Conservation (phyloP, 257 asterid species). For the Primulina huaijiensis region DNA sequence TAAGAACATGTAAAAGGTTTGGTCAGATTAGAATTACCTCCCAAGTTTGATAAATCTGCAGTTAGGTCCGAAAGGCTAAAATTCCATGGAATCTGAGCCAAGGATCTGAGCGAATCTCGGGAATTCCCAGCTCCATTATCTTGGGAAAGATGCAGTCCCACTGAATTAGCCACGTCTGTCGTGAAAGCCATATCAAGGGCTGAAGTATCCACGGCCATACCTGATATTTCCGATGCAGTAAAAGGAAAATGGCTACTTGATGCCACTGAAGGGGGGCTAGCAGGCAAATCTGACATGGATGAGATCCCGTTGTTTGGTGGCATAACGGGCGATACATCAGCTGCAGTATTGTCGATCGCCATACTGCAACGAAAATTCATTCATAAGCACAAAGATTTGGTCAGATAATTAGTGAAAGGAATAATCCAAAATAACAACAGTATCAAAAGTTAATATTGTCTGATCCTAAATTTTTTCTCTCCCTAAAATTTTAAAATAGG, state of each 20-base stretch:
- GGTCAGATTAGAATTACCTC: conserved; percentile 32
- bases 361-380: conserved; percentile 41
- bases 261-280: conserved; percentile 87
- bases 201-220: conserved; percentile 79
- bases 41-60: conserved; percentile 82
- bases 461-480: neutral
- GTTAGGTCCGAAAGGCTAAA: conserved; percentile 87
- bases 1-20: neutral
- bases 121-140: conserved; percentile 84
- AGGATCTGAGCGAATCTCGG: conserved; percentile 73
- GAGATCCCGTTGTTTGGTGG: conserved; percentile 70
- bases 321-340: conserved; percentile 54
- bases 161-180: conserved; percentile 73
- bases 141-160: conserved; percentile 69
- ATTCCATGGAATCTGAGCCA: conserved; percentile 89
- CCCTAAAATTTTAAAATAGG: too few species aligned
- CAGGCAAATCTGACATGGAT: conserved; percentile 74
- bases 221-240: conserved; percentile 76
- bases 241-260: conserved; percentile 93
- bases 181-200: conserved; percentile 82
- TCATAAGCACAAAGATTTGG: neutral
- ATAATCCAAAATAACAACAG: neutral
- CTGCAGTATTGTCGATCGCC: conserved; percentile 53
- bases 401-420: neutral
- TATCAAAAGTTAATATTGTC: neutral